Evolutionary conservation across 352 stramenopile genomes (phyloP).

Genomic region (Globisporangium uncinulatum): DNA sequence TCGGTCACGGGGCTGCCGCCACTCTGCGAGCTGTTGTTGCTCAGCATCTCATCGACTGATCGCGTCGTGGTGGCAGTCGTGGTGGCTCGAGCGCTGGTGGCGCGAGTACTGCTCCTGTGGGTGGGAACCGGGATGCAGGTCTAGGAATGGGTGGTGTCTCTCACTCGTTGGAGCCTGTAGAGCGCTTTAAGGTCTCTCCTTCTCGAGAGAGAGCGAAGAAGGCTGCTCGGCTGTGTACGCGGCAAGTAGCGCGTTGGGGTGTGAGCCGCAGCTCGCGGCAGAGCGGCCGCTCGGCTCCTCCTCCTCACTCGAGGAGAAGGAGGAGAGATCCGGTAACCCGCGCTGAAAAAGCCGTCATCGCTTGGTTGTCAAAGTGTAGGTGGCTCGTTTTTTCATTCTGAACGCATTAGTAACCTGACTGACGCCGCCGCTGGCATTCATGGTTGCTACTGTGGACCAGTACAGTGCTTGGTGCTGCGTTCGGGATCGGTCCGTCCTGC

Average conservation of each 20-base stretch:
- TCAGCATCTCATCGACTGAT: conserved; percentile 10
- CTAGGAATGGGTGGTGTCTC: too few relatives aligned
- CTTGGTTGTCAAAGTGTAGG: conserved; percentile 5
- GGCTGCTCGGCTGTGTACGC: background rate
- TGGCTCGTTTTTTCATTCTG: background rate
- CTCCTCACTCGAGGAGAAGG: background rate
- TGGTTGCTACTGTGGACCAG: too few relatives aligned
- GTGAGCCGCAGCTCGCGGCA: background rate
- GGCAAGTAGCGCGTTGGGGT: background rate
- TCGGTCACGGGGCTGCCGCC: conserved; percentile 54
- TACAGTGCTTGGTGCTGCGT: too few relatives aligned
- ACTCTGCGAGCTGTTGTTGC: conserved; percentile 37
- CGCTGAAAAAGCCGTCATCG: conserved; percentile 9
- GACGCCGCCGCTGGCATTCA: too few relatives aligned
- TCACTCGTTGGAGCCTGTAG: too few relatives aligned
- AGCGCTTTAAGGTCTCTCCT: too few relatives aligned
- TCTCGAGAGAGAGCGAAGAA: background rate
- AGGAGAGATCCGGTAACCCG: conserved; percentile 9
- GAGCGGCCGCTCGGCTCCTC: background rate
- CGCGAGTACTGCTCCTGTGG: background rate
- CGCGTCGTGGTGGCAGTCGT: background rate
- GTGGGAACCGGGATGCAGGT: too few relatives aligned
- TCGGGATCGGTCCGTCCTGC: too few relatives aligned
- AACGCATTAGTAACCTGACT: background rate
- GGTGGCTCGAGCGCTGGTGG: background rate